phyloP scores from a whole-genome alignment of 2,329 filamentous ascomycete genomes.

The Cytospora leucostoma region DNA sequence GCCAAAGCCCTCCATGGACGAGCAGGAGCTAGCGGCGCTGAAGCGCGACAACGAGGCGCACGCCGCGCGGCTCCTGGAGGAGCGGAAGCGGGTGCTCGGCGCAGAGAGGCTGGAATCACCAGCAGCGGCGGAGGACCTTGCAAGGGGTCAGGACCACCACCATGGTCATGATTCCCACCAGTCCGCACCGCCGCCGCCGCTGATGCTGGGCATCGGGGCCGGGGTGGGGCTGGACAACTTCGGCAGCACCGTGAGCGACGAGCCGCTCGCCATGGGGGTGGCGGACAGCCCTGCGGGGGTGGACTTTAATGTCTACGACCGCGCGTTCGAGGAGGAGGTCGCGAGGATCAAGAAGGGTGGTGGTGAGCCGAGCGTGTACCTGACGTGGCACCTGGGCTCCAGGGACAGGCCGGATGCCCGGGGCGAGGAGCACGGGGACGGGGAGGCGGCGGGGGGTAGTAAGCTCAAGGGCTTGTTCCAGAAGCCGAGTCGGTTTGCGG shows the following conservation, averaged over 20 bases:
- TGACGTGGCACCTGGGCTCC: slow-evolving; percentile 51
- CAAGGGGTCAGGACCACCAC: background rate
- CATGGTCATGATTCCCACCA: slow-evolving; percentile 28
- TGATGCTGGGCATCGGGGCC: slow-evolving; percentile 72
- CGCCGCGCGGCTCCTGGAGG: slow-evolving; percentile 51
- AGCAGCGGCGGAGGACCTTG: background rate
- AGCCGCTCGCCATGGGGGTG: slow-evolving; percentile 52
- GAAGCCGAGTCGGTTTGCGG: slow-evolving; percentile 34
- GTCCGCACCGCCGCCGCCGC: slow-evolving; percentile 10
- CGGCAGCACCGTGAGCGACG: slow-evolving; percentile 38
- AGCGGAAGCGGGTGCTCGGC: slow-evolving; percentile 46
- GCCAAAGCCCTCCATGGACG: slow-evolving; percentile 25
- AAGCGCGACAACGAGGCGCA: slow-evolving; percentile 47
- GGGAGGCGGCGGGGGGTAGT: background rate
- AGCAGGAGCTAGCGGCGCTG: slow-evolving; percentile 27
- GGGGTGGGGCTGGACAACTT: slow-evolving; percentile 56
- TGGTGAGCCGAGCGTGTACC: slow-evolving; percentile 46
- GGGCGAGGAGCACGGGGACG: slow-evolving; percentile 12
- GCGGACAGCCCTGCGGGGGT: slow-evolving; percentile 83
- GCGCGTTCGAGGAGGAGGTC: slow-evolving; percentile 81
- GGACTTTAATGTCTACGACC: slow-evolving; percentile 86
- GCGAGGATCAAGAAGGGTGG: slow-evolving; percentile 61
- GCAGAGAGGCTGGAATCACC: background rate
- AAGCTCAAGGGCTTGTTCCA: slow-evolving; percentile 16
- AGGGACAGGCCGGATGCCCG: slow-evolving; percentile 38